Percentiles rank a stretch among this genome's conserved stretches.
phyloP scores from a whole-genome alignment of 441 rosid genomes.

The Melastoma candidum region DNA sequence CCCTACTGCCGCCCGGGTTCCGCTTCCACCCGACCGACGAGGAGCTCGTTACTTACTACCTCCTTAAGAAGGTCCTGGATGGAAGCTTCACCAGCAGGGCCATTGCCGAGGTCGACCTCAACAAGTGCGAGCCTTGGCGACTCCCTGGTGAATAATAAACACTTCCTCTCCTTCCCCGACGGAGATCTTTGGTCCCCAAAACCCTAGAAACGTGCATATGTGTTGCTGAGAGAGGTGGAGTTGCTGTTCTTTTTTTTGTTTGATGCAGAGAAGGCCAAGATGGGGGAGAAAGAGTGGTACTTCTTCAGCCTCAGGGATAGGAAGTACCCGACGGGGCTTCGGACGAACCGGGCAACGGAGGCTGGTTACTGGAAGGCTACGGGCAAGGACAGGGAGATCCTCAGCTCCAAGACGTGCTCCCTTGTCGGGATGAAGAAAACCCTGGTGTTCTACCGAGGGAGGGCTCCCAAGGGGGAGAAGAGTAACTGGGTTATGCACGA shows the following conservation, averaged over 20 bases:
- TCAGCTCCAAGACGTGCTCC: conserved; percentile 65
- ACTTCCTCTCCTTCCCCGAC: no score
- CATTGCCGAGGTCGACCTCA: conserved; percentile 14
- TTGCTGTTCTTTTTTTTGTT: no score
- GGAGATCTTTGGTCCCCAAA: no score
- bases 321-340: conserved; percentile 81
- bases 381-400: conserved; percentile 83
- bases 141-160: conserved; percentile 7
- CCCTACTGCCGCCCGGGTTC: conserved; percentile 12
- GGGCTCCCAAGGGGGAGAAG: conserved; percentile 89
- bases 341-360: conserved; percentile 88
- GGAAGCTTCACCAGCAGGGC: conserved; percentile 9
- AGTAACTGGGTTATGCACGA: conserved; percentile 97
- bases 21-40: conserved; percentile 14
- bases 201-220: no score
- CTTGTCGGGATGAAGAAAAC: conserved; percentile 94
- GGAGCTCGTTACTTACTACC: conserved; percentile 15
- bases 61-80: conserved; percentile 6
- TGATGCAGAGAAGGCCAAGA: conserved; percentile 57
- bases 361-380: conserved; percentile 98
- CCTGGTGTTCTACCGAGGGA: conserved; percentile 71
- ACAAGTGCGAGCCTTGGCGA: conserved; percentile 15
- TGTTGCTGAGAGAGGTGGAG: no score
- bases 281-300: conserved; percentile 96
- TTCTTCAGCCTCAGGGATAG: conserved; percentile 72